phyloP scores from a whole-genome alignment of 202 grass and related monocot genomes.

The Schoenoplectus tabernaemontani region DNA sequence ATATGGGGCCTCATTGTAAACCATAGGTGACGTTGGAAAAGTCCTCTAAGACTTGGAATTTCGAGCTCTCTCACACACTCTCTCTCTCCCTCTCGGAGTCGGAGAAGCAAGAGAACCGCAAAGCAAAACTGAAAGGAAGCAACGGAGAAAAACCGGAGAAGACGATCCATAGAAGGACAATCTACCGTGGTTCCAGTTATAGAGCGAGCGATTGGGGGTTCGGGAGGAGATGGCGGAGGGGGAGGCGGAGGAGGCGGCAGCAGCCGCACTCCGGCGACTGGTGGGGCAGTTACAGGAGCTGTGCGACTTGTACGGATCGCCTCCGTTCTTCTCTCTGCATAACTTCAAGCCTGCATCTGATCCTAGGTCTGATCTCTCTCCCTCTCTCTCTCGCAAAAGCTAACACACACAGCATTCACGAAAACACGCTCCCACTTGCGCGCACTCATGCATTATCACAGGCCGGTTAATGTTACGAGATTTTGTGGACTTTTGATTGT shows the following conservation, averaged over 20 bases:
- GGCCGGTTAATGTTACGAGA: neutral
- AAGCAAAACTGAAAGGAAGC: neutral
- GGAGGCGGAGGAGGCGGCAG: constrained; percentile 44
- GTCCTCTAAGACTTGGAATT: neutral
- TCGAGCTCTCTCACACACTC: neutral
- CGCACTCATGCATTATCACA: neutral
- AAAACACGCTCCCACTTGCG: neutral
- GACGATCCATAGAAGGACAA: neutral
- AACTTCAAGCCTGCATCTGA: constrained; percentile 23
- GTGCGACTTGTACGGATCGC: constrained; percentile 85
- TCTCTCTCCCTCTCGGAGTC: neutral
- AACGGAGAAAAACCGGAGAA: neutral
- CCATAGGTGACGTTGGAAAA: neutral
- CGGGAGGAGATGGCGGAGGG: constrained; percentile 2
- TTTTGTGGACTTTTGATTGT: neutral
- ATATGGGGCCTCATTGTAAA: neutral
- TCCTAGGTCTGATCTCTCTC: constrained; percentile 40
- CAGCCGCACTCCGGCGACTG: constrained; percentile 67
- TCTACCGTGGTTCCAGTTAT: neutral
- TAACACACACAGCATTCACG: neutral
- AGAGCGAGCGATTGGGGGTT: neutral
- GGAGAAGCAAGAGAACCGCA: neutral
- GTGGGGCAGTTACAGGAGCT: constrained; percentile 87
- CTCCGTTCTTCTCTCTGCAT: constrained; percentile 23
- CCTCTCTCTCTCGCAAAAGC: neutral